phyloP scores from a whole-genome alignment of 2,329 filamentous ascomycete species.

The Phoma sp. region DNA sequence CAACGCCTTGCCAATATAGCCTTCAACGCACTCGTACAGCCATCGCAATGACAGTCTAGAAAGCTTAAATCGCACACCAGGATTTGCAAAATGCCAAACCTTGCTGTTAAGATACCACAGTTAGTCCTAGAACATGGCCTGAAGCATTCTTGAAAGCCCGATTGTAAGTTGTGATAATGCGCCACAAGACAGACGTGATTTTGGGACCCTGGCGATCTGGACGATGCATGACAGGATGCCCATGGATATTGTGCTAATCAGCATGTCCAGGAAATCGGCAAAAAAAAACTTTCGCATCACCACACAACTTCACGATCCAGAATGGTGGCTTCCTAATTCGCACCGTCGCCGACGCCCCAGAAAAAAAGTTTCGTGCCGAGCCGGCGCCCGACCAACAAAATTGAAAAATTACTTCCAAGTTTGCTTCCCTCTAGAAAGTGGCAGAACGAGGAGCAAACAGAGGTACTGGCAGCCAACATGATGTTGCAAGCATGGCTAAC shows the following conservation, averaged over 20 bases:
- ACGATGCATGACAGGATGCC: neutral
- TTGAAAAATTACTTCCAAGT: slow-evolving; percentile 4
- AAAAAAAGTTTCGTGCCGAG: slow-evolving; percentile 19
- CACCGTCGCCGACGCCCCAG: slow-evolving; percentile 14
- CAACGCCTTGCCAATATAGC: neutral
- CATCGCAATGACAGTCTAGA: neutral
- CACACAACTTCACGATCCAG: slow-evolving; percentile 12
- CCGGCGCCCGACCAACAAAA: slow-evolving; percentile 18
- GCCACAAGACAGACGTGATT: neutral
- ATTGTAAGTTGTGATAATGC: neutral
- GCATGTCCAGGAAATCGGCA: slow-evolving; percentile 12
- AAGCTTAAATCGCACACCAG: neutral
- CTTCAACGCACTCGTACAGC: neutral
- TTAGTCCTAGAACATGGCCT: neutral
- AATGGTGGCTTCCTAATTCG: slow-evolving; percentile 9
- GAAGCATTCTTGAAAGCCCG: neutral
- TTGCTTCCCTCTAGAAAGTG: slow-evolving; percentile 10
- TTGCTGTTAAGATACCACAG: neutral
- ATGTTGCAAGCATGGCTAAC: slow-evolving; percentile 15
- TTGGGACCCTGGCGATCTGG: neutral
- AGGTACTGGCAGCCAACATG: slow-evolving; percentile 13
- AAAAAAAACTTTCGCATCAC: slow-evolving; percentile 12
- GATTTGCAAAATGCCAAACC: neutral
- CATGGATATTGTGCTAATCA: slow-evolving; percentile 7
- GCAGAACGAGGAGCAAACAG: slow-evolving; percentile 4